These are phyloP conservation scores for Maudiozyma turicensis DNA, from an alignment of 805 yeast species.

Conservation along the genomic window DNA sequence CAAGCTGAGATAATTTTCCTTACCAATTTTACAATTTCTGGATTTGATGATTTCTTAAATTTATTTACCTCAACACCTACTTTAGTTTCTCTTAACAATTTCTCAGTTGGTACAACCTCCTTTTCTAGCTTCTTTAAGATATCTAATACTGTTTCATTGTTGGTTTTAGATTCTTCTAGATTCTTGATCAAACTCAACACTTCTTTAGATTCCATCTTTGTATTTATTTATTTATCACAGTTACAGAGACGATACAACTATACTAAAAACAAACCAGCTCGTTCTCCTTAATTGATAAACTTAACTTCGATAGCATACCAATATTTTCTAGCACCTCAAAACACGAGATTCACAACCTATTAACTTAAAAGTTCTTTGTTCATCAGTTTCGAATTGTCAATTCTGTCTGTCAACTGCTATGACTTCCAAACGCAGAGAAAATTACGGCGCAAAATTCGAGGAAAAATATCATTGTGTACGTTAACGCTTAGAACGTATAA, in stretches of 20 bases:
- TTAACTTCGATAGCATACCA: too few species aligned
- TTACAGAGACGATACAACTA: not conserved
- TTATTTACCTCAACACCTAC: conserved; percentile 96
- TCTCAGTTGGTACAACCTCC: conserved; percentile 74
- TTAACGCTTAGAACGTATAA: too few species aligned
- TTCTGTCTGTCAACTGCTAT: too few species aligned
- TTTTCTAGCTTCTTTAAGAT: conserved; percentile 55
- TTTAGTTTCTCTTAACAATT: conserved; percentile 76
- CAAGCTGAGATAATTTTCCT: conserved; percentile 76
- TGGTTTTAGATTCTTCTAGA: conserved; percentile 57
- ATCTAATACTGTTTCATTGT: conserved; percentile 55
- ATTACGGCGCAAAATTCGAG: too few species aligned
- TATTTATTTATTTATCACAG: not conserved
- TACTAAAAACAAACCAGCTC: not conserved
- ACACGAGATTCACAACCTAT: too few species aligned
- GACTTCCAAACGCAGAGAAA: too few species aligned
- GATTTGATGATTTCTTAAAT: conserved; percentile 55
- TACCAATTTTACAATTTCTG: conserved; percentile 61
- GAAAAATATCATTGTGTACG: too few species aligned
- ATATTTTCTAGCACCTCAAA: too few species aligned
- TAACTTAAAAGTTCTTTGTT: too few species aligned
- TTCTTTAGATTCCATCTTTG: conserved; percentile 60
- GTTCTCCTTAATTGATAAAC: not conserved
- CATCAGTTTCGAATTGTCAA: too few species aligned
- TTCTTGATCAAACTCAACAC: conserved; percentile 58